Evolutionary conservation across 208 protist species (phyloP).

Genomic region (Acanthamoeba royreba): DNA sequence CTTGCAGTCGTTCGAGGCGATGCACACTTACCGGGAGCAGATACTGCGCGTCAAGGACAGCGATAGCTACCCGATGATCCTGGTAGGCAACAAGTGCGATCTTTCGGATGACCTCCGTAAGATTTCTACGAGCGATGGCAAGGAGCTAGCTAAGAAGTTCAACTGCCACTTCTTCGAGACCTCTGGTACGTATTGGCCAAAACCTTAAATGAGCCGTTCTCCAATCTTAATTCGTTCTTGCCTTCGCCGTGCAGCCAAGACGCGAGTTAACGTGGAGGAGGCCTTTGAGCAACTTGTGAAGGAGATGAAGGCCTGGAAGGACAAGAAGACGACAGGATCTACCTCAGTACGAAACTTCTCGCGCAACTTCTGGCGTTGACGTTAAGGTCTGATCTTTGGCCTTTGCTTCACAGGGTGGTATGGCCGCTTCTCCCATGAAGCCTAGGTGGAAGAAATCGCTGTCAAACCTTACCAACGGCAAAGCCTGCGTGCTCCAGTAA

Average conservation of each 20-base stretch:
- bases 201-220: no score
- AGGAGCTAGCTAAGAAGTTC: conserved; percentile 47
- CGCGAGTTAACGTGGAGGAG: conserved; percentile 67
- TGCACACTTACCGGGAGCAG: conserved; percentile 24
- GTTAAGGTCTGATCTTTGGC: no score
- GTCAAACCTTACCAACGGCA: no score
- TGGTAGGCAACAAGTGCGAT: conserved; percentile 81
- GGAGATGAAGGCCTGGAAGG: conserved; percentile 37
- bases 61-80: conserved; percentile 67
- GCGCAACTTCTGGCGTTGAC: no score
- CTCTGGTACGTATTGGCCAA: conserved; percentile 65
- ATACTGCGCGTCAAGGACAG: conserved; percentile 49
- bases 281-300: conserved; percentile 66
- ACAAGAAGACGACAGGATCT: conserved; percentile 41
- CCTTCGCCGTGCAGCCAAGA: conserved; percentile 65
- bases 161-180: conserved; percentile 72
- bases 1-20: background rate
- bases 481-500: no score
- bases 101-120: conserved; percentile 63
- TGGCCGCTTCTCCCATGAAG: no score
- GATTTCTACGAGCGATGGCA: conserved; percentile 65
- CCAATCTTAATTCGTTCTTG: background rate
- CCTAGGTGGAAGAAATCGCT: no score
- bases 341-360: no score
- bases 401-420: no score